Base-by-base conservation (phyloP, 2,329 filamentous ascomycete genomes). In the Alternaria dauci region DNA sequence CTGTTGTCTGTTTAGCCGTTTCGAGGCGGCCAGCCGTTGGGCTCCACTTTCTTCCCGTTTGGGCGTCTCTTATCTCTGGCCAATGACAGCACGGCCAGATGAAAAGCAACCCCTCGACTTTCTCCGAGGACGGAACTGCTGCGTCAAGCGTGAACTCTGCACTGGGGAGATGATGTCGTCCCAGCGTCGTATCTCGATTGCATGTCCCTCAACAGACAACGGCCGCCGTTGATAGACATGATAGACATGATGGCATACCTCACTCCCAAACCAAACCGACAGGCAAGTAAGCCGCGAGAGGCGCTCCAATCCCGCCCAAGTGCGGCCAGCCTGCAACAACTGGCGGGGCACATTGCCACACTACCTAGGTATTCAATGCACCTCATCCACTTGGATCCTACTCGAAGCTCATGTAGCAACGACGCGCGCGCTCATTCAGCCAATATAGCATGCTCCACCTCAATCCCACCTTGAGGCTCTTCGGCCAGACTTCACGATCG, bases 41-140 rank as follows among this genome's bases (percentile, higher is more conserved):
- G 58, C 38, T 52, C 61, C 63, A 63, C 63, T 30, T 30, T 32
- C 4, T 50, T 32, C 58, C 53, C 43, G 28, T 62, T 55, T 64
- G 47, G 55, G 61, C 48, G 34, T 12, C 30, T 56, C 59, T 72
- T 75, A 73, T 75, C 72, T 69, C 63, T 67, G 58, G 47, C 73
- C 73, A 74, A 73, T 74, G 54, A 58, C 53, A 28, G 3, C 26
- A 28, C 39, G n/a, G 5, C 12, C 23, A 42, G 38, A 39, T 34
- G 25, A 32, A 48, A 56, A 32, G 30, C 47, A 57, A n/a, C 34
- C 32, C 23, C 48, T 44, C 23, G 18, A 26, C 46, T 44, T 44
- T 58, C 51, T 65, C 64, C 63, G 63, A 65, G 59, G 43, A 61
- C 60, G 63, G 50, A 51, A 65, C 42, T 30, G 42, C 54, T 54